A percentile compares a stretch with the other conserved stretches of the same genome.
Conservation (phyloP, 75 land plant genomes). For the Picea glauca region DNA sequence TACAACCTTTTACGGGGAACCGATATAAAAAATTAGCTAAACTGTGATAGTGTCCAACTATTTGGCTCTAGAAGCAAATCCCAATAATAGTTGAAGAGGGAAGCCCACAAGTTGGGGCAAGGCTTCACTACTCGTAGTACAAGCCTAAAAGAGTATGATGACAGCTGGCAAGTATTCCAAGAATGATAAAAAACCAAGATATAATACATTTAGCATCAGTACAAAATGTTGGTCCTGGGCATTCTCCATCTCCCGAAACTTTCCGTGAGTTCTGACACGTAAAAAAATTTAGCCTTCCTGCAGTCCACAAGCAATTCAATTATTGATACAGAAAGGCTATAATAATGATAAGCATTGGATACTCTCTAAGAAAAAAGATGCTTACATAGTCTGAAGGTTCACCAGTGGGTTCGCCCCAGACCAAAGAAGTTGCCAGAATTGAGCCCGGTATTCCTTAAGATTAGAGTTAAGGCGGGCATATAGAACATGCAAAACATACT, state of each 20-base stretch:
- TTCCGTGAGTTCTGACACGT: not conserved
- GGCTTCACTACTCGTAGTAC: not conserved
- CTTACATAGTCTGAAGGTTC: not conserved
- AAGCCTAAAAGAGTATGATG: not conserved
- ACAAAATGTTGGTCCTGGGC: not conserved
- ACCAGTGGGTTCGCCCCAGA: not conserved
- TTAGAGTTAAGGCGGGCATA: not conserved
- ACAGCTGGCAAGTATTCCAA: slow-evolving; percentile 5
- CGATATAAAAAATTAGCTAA: not conserved
- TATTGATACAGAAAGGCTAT: not conserved
- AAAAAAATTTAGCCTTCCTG: not conserved
- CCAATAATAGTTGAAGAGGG: not conserved
- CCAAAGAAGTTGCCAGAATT: not conserved
- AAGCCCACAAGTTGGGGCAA: not conserved
- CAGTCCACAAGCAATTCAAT: slow-evolving; percentile 1
- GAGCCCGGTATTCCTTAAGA: not conserved
- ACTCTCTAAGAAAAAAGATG: not conserved
- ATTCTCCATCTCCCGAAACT: not conserved
- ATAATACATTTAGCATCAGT: slow-evolving; percentile 5
- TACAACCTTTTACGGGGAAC: not conserved
- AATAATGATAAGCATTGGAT: not conserved
- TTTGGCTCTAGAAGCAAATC: not conserved
- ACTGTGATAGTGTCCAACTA: not conserved
- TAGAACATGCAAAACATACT: not conserved
- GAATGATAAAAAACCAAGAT: not conserved